phyloP scores from a whole-genome alignment of 2,329 filamentous ascomycete genomes.

The Cladosporium cucumerinum region DNA sequence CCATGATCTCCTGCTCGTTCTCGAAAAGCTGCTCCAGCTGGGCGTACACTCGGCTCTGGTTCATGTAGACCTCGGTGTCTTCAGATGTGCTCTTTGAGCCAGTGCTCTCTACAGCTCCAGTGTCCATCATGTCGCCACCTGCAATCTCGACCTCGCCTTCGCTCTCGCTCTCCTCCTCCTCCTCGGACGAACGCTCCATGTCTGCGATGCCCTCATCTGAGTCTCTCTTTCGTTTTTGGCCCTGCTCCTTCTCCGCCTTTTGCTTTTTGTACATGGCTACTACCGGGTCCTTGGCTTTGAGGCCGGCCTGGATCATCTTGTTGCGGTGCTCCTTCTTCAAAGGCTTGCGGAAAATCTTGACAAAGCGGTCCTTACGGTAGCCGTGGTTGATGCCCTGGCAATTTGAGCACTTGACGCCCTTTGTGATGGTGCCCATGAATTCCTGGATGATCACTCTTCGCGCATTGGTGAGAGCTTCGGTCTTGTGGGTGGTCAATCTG shows the following conservation, averaged over 20 bases:
- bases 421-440: slow-evolving; percentile 71
- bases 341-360: slow-evolving; percentile 89
- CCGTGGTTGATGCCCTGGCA: slow-evolving; percentile 70
- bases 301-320: slow-evolving; percentile 68
- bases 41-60: slow-evolving; percentile 76
- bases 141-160: slow-evolving; percentile 34
- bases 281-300: slow-evolving; percentile 69
- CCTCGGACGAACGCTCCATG: slow-evolving; percentile 51
- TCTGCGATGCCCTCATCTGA: slow-evolving; percentile 70
- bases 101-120: slow-evolving; percentile 42
- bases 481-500: slow-evolving; percentile 60
- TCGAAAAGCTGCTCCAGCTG: slow-evolving; percentile 76
- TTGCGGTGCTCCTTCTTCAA: slow-evolving; percentile 70
- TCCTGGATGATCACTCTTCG: slow-evolving; percentile 74
- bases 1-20: slow-evolving; percentile 78
- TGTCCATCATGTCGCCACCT: slow-evolving; percentile 53
- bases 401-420: slow-evolving; percentile 65
- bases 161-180: slow-evolving; percentile 29
- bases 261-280: slow-evolving; percentile 53
- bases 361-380: slow-evolving; percentile 84
- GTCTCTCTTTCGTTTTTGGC: slow-evolving; percentile 46
- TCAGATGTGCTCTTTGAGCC: slow-evolving; percentile 37
- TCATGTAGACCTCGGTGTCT: slow-evolving; percentile 69
- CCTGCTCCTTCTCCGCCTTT: slow-evolving; percentile 36
- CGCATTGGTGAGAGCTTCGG: slow-evolving; percentile 76